A percentile compares a stretch with the other conserved stretches of the same genome.
Conservation (phyloP, 2,329 filamentous ascomycete species). For the Penicillium sp. region DNA sequence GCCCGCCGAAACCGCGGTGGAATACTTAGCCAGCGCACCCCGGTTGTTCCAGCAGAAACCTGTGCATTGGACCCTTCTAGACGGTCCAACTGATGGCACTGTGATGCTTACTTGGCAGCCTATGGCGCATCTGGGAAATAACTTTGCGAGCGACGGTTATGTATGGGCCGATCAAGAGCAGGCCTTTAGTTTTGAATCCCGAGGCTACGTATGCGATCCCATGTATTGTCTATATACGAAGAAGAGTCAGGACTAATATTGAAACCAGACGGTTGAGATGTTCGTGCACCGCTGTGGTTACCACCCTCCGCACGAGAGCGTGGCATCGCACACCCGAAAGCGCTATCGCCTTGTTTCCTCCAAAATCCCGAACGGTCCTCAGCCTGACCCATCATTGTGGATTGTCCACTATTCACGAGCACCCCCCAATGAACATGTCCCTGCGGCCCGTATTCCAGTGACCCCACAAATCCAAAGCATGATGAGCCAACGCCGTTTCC, state of each 20-base stretch:
- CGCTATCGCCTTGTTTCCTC: conserved; percentile 81
- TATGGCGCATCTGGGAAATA: conserved; percentile 65
- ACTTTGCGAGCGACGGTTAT: conserved; percentile 88
- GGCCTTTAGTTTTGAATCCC: conserved; percentile 71
- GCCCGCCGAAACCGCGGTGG: conserved; percentile 73
- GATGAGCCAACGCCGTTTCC: conserved; percentile 52
- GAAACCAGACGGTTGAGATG: conserved; percentile 78
- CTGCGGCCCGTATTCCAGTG: conserved; percentile 58
- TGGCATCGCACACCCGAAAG: conserved; percentile 74
- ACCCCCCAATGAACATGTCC: conserved; percentile 71
- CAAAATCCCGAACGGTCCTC: conserved; percentile 67
- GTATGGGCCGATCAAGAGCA: conserved; percentile 84
- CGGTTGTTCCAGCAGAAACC: conserved; percentile 79
- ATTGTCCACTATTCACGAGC: conserved; percentile 85
- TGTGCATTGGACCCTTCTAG: conserved; percentile 91
- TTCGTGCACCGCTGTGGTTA: conserved; percentile 81
- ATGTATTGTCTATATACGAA: neutral
- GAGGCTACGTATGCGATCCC: conserved; percentile 59
- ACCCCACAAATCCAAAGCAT: conserved; percentile 42
- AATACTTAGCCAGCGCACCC: conserved; percentile 80
- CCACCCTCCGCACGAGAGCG: conserved; percentile 68
- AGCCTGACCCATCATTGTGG: conserved; percentile 80
- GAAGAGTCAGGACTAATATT: neutral
- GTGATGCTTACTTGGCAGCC: conserved; percentile 90
- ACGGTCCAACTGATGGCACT: conserved; percentile 76